Conservation (phyloP, 805 yeast species). For the Zygotorulaspora sp. region DNA sequence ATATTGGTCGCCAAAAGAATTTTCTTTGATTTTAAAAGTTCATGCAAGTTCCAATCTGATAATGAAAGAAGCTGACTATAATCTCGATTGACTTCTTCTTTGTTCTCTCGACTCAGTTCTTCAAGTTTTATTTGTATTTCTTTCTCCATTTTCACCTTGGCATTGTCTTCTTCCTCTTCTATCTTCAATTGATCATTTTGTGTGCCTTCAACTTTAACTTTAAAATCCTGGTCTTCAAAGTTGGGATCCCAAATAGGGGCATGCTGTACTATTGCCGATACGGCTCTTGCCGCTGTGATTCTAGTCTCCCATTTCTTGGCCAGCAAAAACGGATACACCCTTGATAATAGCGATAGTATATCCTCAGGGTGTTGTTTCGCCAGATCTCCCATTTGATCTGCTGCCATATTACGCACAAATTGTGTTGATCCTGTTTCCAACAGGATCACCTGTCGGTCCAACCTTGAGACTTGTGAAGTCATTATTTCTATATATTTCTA, state of each 20-base stretch:
- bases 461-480: slow-evolving; percentile 40
- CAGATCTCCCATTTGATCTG: slow-evolving; percentile 90
- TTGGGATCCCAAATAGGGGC: slow-evolving; percentile 85
- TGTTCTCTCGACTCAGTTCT: slow-evolving; percentile 24
- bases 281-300: slow-evolving; percentile 87
- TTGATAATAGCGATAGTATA: slow-evolving; percentile 68
- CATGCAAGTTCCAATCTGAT: slow-evolving; percentile 28
- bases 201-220: slow-evolving; percentile 9
- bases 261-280: slow-evolving; percentile 86
- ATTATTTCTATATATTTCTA: slow-evolving; percentile 15
- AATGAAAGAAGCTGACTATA: slow-evolving; percentile 22
- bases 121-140: slow-evolving; percentile 32
- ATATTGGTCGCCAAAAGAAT: slow-evolving; percentile 28
- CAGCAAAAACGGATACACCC: slow-evolving; percentile 85
- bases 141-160: slow-evolving; percentile 34
- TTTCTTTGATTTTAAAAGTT: slow-evolving; percentile 29
- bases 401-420: slow-evolving; percentile 91
- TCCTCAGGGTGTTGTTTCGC: slow-evolving; percentile 96
- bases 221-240: slow-evolving; percentile 30
- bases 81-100: slow-evolving; percentile 23
- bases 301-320: slow-evolving; percentile 94
- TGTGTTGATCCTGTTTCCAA: slow-evolving; percentile 94
- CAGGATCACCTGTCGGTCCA: slow-evolving; percentile 43
- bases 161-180: slow-evolving; percentile 23
- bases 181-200: slow-evolving; percentile 19